Evolutionary conservation across 371 early-diverging fungal species (phyloP), one percentile per base, ranked within the genome.

Genomic region (Paraphysoderma sedebokerense): DNA sequence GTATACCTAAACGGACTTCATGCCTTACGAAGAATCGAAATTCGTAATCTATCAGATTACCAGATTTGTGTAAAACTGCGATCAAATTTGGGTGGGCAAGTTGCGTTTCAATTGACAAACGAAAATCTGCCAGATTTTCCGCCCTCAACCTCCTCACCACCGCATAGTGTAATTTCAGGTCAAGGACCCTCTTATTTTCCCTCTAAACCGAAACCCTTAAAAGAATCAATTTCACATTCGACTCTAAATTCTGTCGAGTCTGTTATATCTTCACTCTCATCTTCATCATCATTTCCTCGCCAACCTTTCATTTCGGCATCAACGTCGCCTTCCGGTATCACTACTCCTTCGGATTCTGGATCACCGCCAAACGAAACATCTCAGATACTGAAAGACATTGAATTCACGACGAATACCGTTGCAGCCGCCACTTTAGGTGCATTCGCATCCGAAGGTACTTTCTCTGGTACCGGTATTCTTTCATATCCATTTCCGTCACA

Each of bases 21-120:
- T 57, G 77, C 85, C 0, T 68, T 90, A 20, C 70, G 78, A 22
- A 72, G 76, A 27, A 61, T 87, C 41, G 67, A 77, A 48, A 65
- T 90, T 38, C 70, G 77, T 30, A 87, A 86, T 61, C 58, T 70
- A 28, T 74, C 75, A 19, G 57, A 67, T 20, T 58, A 62, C 12
- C 55, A 64, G 19, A 63, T 87, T 27, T 52, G 70, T 19, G 73
- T 88, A 32, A 82, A 84, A 60, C 67, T 88, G 63, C 69, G 85
- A 27, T 81, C 84, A 19, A 86, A 82, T 53, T 64, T 90, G 32
- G 78, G 82, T 9, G 59, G 66, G 17, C 88, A 90, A 59, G 72
- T 90, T 37, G 79, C 82, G 11, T 90, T 87, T 61, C 91, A 90
- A 57, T 69, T 85, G 15, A 64, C 73, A 17, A 90, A 90, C 60